phyloP scores from a whole-genome alignment of 2,329 filamentous ascomycete genomes.

The Fusarium buharicum region DNA sequence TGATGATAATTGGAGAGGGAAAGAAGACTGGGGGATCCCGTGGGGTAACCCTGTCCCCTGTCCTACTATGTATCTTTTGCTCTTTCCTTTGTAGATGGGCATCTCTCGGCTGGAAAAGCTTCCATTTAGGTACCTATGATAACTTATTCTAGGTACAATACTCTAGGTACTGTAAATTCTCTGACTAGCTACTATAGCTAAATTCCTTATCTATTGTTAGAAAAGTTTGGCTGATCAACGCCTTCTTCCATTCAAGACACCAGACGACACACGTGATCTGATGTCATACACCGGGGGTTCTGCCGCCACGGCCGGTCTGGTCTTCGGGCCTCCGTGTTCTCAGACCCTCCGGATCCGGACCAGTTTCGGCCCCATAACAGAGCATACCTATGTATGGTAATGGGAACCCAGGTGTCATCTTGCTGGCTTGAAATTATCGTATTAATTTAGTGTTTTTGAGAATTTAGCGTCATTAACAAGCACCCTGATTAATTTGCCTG shows the following conservation, averaged over 20 bases:
- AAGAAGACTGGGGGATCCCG: slow-evolving; percentile 21
- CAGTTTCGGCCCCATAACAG: slow-evolving; percentile 7
- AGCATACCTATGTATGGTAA: background rate
- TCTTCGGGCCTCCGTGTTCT: background rate
- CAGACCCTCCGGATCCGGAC: slow-evolving; percentile 1
- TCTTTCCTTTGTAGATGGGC: background rate
- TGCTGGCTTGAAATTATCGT: background rate
- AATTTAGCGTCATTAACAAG: too few relatives aligned
- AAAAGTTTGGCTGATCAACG: too few relatives aligned
- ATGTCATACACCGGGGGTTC: slow-evolving; percentile 2
- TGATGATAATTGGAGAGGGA: slow-evolving; percentile 16
- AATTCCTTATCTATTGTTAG: too few relatives aligned
- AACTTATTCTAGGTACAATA: too few relatives aligned
- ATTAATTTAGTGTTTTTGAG: too few relatives aligned
- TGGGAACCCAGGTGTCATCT: background rate
- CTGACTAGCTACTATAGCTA: too few relatives aligned
- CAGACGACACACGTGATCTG: background rate
- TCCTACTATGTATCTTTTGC: slow-evolving; percentile 10
- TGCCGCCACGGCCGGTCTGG: background rate
- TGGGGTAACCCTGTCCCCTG: slow-evolving; percentile 36
- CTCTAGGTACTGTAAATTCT: too few relatives aligned
- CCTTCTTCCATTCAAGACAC: too few relatives aligned
- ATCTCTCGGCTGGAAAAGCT: background rate
- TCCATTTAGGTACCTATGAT: too few relatives aligned
- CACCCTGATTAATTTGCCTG: too few relatives aligned